Evolutionary conservation across 371 early-diverging fungal genomes (phyloP).

Genomic region (Neoconidiobolus thromboides): DNA sequence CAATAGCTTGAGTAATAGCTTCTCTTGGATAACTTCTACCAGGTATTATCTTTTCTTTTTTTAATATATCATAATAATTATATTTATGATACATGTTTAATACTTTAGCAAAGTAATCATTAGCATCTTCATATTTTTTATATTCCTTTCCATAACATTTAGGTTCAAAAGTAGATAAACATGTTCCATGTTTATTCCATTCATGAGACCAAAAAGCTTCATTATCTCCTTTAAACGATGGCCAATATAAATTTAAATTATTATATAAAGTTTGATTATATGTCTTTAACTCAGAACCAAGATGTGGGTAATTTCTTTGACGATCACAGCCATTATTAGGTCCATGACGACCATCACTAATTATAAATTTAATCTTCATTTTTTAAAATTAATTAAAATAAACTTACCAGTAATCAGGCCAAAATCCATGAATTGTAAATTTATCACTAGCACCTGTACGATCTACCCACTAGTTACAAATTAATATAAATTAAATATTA

Average conservation of each 20-base stretch:
- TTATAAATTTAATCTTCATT: not conserved
- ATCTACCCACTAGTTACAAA: conserved; percentile 18
- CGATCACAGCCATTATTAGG: conserved; percentile 47
- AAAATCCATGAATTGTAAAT: conserved; percentile 54
- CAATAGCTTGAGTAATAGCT: conserved; percentile 28
- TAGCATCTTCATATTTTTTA: conserved; percentile 26
- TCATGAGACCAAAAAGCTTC: conserved; percentile 36
- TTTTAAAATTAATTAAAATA: not conserved
- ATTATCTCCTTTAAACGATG: conserved; percentile 38
- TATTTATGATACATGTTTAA: conserved; percentile 28
- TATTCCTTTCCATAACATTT: conserved; percentile 21
- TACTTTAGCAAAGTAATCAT: conserved; percentile 28
- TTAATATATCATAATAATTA: conserved; percentile 32
- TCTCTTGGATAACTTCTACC: conserved; percentile 26
- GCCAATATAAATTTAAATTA: conserved; percentile 47
- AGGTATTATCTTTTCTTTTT: conserved; percentile 34
- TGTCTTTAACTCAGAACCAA: conserved; percentile 19
- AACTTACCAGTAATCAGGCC: conserved; percentile 46
- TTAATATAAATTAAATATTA: not conserved
- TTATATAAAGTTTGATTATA: conserved; percentile 16
- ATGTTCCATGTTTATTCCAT: conserved; percentile 68
- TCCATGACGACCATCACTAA: conserved; percentile 24
- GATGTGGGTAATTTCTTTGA: conserved; percentile 24
- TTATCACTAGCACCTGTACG: conserved; percentile 25
- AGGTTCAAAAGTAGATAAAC: conserved; percentile 43